Evolutionary conservation across 1,284 basidiomycete species (phyloP).

Genomic region (Jaminaea rosea): DNA sequence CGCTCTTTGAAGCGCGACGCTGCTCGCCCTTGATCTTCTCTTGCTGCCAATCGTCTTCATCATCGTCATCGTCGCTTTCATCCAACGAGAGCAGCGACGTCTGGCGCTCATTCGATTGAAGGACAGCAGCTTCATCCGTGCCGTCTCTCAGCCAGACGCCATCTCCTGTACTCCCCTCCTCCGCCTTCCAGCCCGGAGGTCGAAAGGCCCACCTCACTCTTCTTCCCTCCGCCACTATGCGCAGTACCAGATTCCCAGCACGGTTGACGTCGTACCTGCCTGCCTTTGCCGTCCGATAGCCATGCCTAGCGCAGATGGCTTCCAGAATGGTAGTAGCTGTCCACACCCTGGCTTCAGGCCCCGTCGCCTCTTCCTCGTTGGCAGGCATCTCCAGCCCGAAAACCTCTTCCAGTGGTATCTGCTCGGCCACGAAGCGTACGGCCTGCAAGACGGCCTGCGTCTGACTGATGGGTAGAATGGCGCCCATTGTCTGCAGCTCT

Average conservation of each 20-base stretch:
- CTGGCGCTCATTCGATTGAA: too few species aligned
- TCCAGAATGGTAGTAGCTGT: constrained; percentile 71
- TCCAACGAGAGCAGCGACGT: not conserved
- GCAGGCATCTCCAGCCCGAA: constrained; percentile 52
- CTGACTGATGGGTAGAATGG: constrained; percentile 71
- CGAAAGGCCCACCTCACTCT: constrained; percentile 68
- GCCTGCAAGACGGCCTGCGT: constrained; percentile 71
- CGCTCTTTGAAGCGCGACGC: not conserved
- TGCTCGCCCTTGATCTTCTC: not conserved
- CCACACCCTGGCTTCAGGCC: constrained; percentile 52
- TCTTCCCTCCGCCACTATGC: constrained; percentile 65
- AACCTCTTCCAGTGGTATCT: constrained; percentile 69
- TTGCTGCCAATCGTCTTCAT: constrained; percentile 10
- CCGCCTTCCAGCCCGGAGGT: constrained; percentile 7
- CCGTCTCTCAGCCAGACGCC: constrained; percentile 18
- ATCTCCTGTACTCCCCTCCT: constrained; percentile 1
- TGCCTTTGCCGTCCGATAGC: constrained; percentile 69
- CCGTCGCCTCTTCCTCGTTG: constrained; percentile 35
- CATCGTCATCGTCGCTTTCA: constrained; percentile 4
- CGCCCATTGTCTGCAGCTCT: constrained; percentile 58
- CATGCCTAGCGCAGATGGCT: constrained; percentile 65
- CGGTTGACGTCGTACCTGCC: constrained; percentile 77
- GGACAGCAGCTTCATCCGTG: not conserved
- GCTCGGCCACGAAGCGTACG: constrained; percentile 59
- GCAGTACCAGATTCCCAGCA: constrained; percentile 66